Conservation (phyloP, 2,329 filamentous ascomycete genomes). For the Moelleriella libera region DNA sequence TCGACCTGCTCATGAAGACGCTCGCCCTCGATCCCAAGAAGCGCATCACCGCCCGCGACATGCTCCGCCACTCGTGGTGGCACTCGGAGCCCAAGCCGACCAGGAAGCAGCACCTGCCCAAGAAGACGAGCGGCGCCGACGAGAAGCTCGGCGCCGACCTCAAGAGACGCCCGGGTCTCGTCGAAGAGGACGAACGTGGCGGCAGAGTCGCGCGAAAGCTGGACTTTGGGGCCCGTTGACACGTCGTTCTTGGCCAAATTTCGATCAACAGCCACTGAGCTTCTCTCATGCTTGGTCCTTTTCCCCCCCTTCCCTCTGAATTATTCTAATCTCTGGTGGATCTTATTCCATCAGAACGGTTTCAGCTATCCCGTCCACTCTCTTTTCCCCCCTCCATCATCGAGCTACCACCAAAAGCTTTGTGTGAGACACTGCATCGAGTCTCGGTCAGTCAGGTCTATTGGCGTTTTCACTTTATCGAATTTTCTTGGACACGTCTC, state of each 20-base stretch:
- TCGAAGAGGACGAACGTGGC: slow-evolving; percentile 48
- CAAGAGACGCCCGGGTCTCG: slow-evolving; percentile 53
- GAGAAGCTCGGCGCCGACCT: slow-evolving; percentile 73
- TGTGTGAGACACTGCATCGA: too few relatives aligned
- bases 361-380: too few relatives aligned
- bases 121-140: slow-evolving; percentile 45
- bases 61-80: slow-evolving; percentile 82
- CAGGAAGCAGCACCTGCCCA: slow-evolving; percentile 65
- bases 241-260: background rate
- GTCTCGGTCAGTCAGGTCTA: too few relatives aligned
- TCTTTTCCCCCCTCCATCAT: too few relatives aligned
- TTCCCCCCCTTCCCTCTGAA: too few relatives aligned
- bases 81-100: slow-evolving; percentile 70
- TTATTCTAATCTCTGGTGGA: too few relatives aligned
- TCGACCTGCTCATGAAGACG: slow-evolving; percentile 79
- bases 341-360: too few relatives aligned
- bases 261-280: too few relatives aligned
- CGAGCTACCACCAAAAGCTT: too few relatives aligned
- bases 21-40: slow-evolving; percentile 76
- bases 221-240: slow-evolving; percentile 48
- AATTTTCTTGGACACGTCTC: too few relatives aligned
- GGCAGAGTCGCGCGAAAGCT: slow-evolving; percentile 73
- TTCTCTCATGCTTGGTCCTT: too few relatives aligned
- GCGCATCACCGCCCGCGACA: slow-evolving; percentile 61
- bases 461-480: too few relatives aligned